Evolutionary conservation across 176 grass and related monocot species (phyloP).

Genomic region (Cenchrus americanus): DNA sequence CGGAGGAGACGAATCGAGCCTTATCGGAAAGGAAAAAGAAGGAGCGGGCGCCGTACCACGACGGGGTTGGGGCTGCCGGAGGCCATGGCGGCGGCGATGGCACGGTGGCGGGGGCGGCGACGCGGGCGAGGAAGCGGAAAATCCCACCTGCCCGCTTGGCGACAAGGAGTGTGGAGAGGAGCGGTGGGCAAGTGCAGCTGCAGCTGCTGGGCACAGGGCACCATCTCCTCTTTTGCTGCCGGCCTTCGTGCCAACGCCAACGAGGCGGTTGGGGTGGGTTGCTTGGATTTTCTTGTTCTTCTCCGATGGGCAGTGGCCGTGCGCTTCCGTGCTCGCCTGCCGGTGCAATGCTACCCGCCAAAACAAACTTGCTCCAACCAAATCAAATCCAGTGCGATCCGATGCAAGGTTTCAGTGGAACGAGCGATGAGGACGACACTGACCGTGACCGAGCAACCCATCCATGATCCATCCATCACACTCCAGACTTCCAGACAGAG

Average conservation of each 20-base stretch:
- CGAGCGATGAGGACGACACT: neutral
- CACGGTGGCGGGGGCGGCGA: constrained; percentile 17
- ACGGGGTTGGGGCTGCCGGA: neutral
- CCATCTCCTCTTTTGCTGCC: neutral
- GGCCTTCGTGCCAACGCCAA: neutral
- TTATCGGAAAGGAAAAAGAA: neutral
- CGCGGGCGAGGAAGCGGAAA: neutral
- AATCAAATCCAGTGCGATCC: neutral
- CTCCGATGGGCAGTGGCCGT: neutral
- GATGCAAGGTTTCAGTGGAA: neutral
- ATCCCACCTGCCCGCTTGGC: neutral
- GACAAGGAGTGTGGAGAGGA: neutral
- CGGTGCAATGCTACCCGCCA: constrained; percentile 18
- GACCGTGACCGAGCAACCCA: neutral
- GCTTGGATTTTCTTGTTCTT: neutral
- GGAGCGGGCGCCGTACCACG: neutral
- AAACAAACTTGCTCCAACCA: constrained; percentile 13
- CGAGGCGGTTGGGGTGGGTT: neutral
- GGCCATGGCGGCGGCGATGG: constrained; percentile 31
- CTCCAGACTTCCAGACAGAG: neutral
- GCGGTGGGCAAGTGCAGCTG: constrained; percentile 7
- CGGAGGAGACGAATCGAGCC: neutral
- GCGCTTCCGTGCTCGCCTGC: neutral
- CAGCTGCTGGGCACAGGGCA: neutral
- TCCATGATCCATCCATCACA: neutral